Conservation (phyloP, 2,329 filamentous ascomycete genomes). For the Orbilia blumenaviensis region DNA sequence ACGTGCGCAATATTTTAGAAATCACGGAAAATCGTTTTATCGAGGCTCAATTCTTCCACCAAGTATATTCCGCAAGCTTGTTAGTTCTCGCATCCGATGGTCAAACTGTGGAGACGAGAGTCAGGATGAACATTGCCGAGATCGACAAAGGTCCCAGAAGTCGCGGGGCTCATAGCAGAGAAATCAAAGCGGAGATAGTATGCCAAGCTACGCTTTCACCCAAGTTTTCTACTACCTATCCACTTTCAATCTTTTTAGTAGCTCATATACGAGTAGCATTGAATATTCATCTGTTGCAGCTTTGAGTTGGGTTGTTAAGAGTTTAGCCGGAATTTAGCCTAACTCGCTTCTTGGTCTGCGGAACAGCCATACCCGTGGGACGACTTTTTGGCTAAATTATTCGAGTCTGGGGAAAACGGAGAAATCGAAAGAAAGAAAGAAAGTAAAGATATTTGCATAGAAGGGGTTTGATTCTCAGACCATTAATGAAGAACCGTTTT, state of each 20-base stretch:
- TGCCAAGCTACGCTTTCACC: neutral
- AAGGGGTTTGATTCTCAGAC: neutral
- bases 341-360: constrained; percentile 24
- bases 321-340: constrained; percentile 44
- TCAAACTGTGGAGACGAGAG: constrained; percentile 10
- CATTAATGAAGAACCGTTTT: neutral
- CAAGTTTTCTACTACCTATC: neutral
- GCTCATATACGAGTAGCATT: neutral
- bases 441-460: neutral
- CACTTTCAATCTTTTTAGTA: neutral
- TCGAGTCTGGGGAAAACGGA: constrained; percentile 31
- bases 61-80: constrained; percentile 8
- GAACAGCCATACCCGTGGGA: constrained; percentile 25
- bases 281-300: neutral
- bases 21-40: constrained; percentile 2
- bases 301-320: neutral
- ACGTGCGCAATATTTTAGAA: neutral
- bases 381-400: constrained; percentile 33
- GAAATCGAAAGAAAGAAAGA: constrained; percentile 26
- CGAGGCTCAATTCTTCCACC: constrained; percentile 27
- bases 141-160: neutral
- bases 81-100: neutral
- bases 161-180: neutral
- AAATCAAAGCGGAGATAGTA: neutral
- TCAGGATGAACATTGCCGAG: neutral